Evolutionary conservation across 306 rosid genomes (phyloP), one percentile per base, ranked within the genome.

Genomic region (Corylus heterophylla): DNA sequence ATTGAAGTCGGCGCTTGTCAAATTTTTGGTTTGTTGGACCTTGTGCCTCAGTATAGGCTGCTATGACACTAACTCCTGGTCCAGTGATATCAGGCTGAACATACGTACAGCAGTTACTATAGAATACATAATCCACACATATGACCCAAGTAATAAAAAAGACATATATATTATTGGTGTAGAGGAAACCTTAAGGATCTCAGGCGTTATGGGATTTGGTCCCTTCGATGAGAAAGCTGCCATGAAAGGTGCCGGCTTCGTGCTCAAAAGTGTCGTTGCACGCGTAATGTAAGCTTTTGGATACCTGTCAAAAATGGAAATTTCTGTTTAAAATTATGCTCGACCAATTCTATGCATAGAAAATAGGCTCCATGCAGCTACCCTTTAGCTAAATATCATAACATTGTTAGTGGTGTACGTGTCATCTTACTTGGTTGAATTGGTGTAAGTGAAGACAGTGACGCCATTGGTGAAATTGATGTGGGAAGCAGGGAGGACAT

Each of bases 141-240:
- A 62, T 37, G 37, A n/a, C 54, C 55, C 25, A 70, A 45, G 47
- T 12, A 66, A 14, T 81, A 37, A 44, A 14, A 61, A 64, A 61
- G 29, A 37, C 42, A 73, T 13, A 27, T 58, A 18, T 52, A 31
- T 7, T 71, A 50, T 49, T 74, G 59, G 17, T 39, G 37, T 73
- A 74, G 44, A 22, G 31, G 37, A 66, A 48, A 94, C 98, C 97
- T 92, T 94, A 7, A 94, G 89, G 80, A 94, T 92, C 81, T 85
- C 97, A 37, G 97, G 97, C 12, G 88, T 79, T 44, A 94, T 27
- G 45, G 77, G 37, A 73, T 76, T 94, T 31, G 98, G 98, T 61
- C 98, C 97, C 81, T 86, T 91, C 9, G 98, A 94, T 78, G 98
- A 94, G 81, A 94, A 92, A 18, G 97, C 92, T 56, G 98, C 98